These are phyloP conservation scores for Achaetomium macrosporum DNA, from an alignment of 2,329 filamentous ascomycete species.

Conservation along the genomic window DNA sequence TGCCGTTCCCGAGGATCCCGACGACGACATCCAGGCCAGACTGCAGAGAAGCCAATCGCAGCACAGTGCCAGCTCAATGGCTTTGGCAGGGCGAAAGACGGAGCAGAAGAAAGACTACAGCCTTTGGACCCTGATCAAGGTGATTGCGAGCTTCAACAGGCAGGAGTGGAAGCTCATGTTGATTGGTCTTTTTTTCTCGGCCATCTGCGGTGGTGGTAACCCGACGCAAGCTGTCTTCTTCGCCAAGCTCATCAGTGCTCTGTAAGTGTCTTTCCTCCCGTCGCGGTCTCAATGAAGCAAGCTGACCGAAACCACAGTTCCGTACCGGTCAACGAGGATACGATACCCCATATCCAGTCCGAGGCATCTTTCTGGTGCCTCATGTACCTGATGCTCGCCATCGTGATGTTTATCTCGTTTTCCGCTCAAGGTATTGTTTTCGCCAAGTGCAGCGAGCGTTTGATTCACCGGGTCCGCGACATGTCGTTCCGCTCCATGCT, in stretches of 20 bases:
- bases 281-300: neutral
- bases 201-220: constrained; percentile 76
- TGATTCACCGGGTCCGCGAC: constrained; percentile 78
- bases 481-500: constrained; percentile 80
- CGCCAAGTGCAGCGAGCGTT: constrained; percentile 77
- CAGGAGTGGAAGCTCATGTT: constrained; percentile 67
- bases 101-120: constrained; percentile 52
- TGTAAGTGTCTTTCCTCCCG: constrained; percentile 40
- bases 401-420: constrained; percentile 67
- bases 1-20: constrained; percentile 44
- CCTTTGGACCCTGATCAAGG: constrained; percentile 68
- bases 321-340: constrained; percentile 33
- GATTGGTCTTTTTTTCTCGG: constrained; percentile 64
- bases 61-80: constrained; percentile 63
- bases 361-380: constrained; percentile 79
- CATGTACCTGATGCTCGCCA: constrained; percentile 82
- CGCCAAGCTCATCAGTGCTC: constrained; percentile 73
- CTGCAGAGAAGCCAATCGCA: constrained; percentile 50
- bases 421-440: constrained; percentile 66
- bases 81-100: constrained; percentile 53
- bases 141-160: constrained; percentile 75
- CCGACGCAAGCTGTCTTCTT: constrained; percentile 65
- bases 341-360: constrained; percentile 53
- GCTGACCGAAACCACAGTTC: constrained; percentile 19
- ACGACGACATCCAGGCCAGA: constrained; percentile 55